Evolutionary conservation across 2,329 filamentous ascomycete genomes (phyloP).

Genomic region (Pyricularia sp.): DNA sequence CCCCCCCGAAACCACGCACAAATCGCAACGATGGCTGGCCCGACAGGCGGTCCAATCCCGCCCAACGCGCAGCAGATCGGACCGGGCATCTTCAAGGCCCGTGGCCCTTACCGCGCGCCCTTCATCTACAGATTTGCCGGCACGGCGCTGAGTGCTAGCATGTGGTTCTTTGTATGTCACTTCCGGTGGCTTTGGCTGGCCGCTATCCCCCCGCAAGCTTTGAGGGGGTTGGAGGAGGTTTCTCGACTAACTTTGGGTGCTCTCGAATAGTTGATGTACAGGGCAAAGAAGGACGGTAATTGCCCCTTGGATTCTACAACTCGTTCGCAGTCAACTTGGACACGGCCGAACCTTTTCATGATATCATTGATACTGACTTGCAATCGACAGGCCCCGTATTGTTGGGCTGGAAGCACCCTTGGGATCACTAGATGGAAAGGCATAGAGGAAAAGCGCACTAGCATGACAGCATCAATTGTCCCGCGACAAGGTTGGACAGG

Average conservation of each 20-base stretch:
- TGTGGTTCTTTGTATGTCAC: constrained; percentile 94
- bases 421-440: constrained; percentile 63
- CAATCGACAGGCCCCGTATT: constrained; percentile 54
- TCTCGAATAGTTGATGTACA: constrained; percentile 73
- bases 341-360: neutral
- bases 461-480: neutral
- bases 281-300: constrained; percentile 87
- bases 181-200: neutral
- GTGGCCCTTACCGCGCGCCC: constrained; percentile 29
- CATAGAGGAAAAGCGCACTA: neutral
- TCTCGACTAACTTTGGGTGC: neutral
- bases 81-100: neutral
- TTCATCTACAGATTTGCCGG: constrained; percentile 74
- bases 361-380: constrained; percentile 9
- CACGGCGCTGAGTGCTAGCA: constrained; percentile 82
- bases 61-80: constrained; percentile 1
- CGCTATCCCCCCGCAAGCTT: neutral
- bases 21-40: neutral
- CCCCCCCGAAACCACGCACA: neutral
- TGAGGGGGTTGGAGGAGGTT: neutral
- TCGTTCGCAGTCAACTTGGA: neutral
- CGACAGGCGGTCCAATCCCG: neutral
- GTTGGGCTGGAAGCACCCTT: constrained; percentile 91
- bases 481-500: neutral
- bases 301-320: neutral